Conservation (phyloP, 108 stramenopile genomes). For the Cyclotella cryptica region DNA sequence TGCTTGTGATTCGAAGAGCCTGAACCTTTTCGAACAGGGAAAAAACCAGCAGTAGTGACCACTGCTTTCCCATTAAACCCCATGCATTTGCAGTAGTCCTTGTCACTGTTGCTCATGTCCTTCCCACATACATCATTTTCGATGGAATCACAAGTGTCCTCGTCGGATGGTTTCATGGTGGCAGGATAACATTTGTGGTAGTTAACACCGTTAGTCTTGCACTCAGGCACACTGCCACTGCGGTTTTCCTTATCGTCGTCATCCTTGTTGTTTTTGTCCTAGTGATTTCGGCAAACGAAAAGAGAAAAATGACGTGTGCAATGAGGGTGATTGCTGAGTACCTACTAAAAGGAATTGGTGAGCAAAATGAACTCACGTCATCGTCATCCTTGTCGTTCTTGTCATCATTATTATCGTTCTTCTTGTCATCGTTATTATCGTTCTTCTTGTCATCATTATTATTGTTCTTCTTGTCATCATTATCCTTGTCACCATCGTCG, state of each 20-base stretch:
- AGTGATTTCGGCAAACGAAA: too few relatives aligned
- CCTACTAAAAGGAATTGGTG: background rate
- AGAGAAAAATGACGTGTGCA: background rate
- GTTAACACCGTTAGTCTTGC: background rate
- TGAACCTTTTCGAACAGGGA: too few relatives aligned
- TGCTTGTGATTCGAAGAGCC: too few relatives aligned
- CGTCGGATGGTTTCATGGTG: background rate
- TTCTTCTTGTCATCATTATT: background rate
- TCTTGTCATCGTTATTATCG: background rate
- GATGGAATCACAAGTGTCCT: background rate
- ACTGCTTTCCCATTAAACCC: background rate
- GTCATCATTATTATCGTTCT: background rate
- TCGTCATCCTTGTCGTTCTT: background rate
- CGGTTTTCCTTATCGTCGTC: background rate
- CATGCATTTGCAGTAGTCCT: slow-evolving; percentile 1
- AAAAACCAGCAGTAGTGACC: too few relatives aligned
- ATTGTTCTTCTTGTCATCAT: background rate
- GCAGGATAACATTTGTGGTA: slow-evolving; percentile 5
- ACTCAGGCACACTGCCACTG: background rate
- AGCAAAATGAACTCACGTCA: background rate
- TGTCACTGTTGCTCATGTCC: background rate
- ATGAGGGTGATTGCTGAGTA: background rate
- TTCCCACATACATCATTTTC: background rate
- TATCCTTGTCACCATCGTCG: too few relatives aligned
- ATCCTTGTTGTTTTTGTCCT: background rate